Conservation (phyloP, 2,329 filamentous ascomycete genomes). For the Aspergillus brunneoviolaceus region DNA sequence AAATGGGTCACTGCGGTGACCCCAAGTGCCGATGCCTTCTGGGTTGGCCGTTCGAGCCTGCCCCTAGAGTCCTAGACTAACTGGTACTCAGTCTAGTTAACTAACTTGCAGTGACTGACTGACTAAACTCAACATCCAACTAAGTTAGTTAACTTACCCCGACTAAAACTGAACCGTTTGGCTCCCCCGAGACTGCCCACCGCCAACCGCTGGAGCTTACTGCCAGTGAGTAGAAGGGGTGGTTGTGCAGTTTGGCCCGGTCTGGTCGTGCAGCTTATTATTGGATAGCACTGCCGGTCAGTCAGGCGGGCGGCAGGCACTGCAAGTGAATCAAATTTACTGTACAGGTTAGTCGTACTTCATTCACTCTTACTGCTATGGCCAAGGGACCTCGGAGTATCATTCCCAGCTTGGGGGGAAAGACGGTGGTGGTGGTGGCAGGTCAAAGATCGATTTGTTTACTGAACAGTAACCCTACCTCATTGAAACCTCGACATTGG, state of each 20-base stretch:
- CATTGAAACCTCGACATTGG: too few species aligned
- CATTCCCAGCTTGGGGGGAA: neutral
- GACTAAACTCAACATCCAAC: neutral
- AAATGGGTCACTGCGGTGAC: neutral
- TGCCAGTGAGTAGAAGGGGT: neutral
- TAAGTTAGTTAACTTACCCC: neutral
- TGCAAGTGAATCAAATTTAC: neutral
- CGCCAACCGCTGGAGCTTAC: neutral
- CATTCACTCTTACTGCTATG: neutral
- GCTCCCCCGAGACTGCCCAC: neutral
- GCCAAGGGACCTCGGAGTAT: neutral
- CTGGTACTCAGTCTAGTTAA: neutral
- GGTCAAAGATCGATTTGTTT: neutral
- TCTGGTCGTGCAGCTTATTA: slow-evolving; percentile 6
- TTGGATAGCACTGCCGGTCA: slow-evolving; percentile 4
- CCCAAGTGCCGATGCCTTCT: neutral
- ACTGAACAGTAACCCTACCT: too few species aligned
- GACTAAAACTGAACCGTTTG: slow-evolving; percentile 1
- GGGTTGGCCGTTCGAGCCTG: neutral
- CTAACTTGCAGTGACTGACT: neutral
- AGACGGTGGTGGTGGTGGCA: neutral
- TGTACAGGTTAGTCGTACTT: neutral
- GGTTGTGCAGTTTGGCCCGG: neutral
- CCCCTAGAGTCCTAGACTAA: neutral
- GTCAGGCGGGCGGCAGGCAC: neutral